Conservation (phyloP, 306 rosid genomes). For the Glycine soja region DNA sequence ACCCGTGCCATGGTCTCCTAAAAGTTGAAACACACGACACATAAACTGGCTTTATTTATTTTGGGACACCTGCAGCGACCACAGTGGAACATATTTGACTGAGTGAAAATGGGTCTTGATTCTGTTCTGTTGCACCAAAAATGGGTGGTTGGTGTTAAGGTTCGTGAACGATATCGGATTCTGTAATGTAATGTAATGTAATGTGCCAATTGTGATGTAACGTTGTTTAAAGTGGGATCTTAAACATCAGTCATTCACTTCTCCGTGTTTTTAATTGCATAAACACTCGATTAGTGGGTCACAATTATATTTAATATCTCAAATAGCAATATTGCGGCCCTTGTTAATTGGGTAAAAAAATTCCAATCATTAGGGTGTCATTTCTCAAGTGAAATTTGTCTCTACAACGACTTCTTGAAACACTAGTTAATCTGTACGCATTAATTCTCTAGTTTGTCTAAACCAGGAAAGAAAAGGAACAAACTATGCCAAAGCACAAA, state of each 20-base stretch:
- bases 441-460: not conserved
- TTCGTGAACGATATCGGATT: slow-evolving; percentile 13
- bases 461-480: not conserved
- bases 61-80: slow-evolving; percentile 10
- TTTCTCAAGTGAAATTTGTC: slow-evolving; percentile 37
- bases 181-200: slow-evolving; percentile 32
- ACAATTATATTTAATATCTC: not conserved
- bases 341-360: not conserved
- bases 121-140: slow-evolving; percentile 12
- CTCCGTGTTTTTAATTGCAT: not conserved
- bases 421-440: not conserved
- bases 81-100: slow-evolving; percentile 9
- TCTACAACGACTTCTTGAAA: not conserved
- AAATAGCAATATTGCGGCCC: not conserved
- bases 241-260: slow-evolving; percentile 32
- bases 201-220: slow-evolving; percentile 42
- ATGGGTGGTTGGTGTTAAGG: slow-evolving; percentile 39
- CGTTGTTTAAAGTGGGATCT: slow-evolving; percentile 38
- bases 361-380: slow-evolving; percentile 3
- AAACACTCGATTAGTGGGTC: slow-evolving; percentile 15
- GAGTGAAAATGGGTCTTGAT: not conserved
- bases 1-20: slow-evolving; percentile 36
- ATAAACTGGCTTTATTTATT: slow-evolving; percentile 28
- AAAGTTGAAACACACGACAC: slow-evolving; percentile 41
- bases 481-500: not conserved